Percentiles rank a stretch among this genome's conserved stretches.
phyloP scores from a whole-genome alignment of 257 asterid species.

The Solanum bulbocastanum region DNA sequence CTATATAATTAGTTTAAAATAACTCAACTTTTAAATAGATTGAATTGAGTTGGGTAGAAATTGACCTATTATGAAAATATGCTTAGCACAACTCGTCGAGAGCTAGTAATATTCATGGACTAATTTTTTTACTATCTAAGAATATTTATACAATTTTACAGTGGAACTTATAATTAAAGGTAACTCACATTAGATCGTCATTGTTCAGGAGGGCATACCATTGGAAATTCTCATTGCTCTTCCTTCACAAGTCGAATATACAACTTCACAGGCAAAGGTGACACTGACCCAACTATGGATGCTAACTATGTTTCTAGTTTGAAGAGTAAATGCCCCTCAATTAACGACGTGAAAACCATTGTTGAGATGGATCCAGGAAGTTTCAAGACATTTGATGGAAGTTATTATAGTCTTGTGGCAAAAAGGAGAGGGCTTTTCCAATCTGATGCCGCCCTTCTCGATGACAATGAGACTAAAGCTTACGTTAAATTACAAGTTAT shows the following conservation, averaged over 20 bases:
- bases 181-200: too few relatives aligned
- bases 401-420: background rate
- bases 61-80: too few relatives aligned
- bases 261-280: slow-evolving; percentile 48
- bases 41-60: too few relatives aligned
- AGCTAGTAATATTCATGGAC: too few relatives aligned
- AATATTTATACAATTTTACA: too few relatives aligned
- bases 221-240: slow-evolving; percentile 42
- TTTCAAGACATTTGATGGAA: slow-evolving; percentile 16
- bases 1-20: too few relatives aligned
- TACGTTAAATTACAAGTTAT: background rate
- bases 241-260: slow-evolving; percentile 31
- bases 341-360: slow-evolving; percentile 8
- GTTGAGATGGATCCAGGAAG: slow-evolving; percentile 52
- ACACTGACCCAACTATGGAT: slow-evolving; percentile 44
- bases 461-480: background rate
- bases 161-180: too few relatives aligned
- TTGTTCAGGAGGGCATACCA: slow-evolving; percentile 41
- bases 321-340: slow-evolving; percentile 15
- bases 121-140: too few relatives aligned
- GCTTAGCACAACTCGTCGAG: too few relatives aligned
- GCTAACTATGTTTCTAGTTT: slow-evolving; percentile 15
- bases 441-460: slow-evolving; percentile 6
- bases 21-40: too few relatives aligned
- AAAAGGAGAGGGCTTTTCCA: background rate